Percentiles rank a stretch among this genome's conserved stretches.
phyloP scores from a whole-genome alignment of 371 early-diverging fungal genomes.

The Saksenaea oblongispora region DNA sequence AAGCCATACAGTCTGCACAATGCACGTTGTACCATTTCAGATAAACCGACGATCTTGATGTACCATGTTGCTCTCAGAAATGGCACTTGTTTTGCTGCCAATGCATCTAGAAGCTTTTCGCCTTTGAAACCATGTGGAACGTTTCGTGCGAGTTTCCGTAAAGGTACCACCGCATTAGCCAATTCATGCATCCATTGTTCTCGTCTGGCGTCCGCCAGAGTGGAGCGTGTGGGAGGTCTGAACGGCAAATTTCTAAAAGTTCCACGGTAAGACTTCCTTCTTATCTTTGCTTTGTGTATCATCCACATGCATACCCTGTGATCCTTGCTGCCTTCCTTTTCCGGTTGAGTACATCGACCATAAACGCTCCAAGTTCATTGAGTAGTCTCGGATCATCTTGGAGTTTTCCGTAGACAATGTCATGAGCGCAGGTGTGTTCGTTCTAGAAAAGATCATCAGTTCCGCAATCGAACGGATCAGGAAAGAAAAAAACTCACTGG shows the following conservation, averaged over 20 bases:
- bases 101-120: conserved; percentile 62
- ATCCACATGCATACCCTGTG: conserved; percentile 41
- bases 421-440: conserved; percentile 54
- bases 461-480: background rate
- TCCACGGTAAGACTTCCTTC: background rate
- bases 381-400: conserved; percentile 54
- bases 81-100: conserved; percentile 65
- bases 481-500: conserved; percentile 25
- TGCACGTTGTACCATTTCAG: conserved; percentile 57
- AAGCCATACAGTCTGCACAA: too few relatives aligned
- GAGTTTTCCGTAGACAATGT: conserved; percentile 50
- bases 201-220: conserved; percentile 56
- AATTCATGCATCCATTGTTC: conserved; percentile 66
- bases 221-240: conserved; percentile 57
- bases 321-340: conserved; percentile 53
- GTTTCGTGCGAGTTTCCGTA: conserved; percentile 59
- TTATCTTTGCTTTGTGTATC: background rate
- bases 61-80: conserved; percentile 77
- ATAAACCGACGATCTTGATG: conserved; percentile 66
- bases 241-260: conserved; percentile 52
- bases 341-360: conserved; percentile 60
- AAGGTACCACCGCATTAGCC: conserved; percentile 52
- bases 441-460: conserved; percentile 26
- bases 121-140: conserved; percentile 71
- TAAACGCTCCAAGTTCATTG: conserved; percentile 56